Evolutionary conservation across 1,139 yeast species (phyloP), one percentile per base, ranked within the genome.

Genomic region (Yamadazyma sp.): DNA sequence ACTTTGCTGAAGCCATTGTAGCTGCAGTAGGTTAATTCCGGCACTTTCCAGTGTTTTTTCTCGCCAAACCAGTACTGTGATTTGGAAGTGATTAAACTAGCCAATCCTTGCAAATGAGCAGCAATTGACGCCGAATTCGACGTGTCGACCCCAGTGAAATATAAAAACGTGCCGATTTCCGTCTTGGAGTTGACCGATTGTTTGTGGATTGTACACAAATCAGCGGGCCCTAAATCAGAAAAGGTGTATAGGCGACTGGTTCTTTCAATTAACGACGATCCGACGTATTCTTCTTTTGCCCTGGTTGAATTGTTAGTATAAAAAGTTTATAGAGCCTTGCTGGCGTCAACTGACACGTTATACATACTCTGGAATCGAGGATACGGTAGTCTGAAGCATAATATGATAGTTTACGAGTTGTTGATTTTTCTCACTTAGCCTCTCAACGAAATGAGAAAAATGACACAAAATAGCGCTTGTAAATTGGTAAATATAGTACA

Each of bases 161-260:
- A 78, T 33, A 78, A 61, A 50, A 73, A 78, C 4, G 82, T 76
- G 2, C 80, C 79, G 30, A 73, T 55, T 41, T 66, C 76, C 20
- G 67, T 57, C 54, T 65, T 67, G 43, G 74, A 70, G 51, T 57
- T 71, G 46, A 53, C 58, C 34, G 63, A 67, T 46, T 53, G 71
- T 51, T 79, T 76, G 39, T 76, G 76, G 39, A 80, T 66, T 54
- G 86, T 95, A 36, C 95, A 86, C 47, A 92, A 69, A 64, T 92
- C 97, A 6, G 96, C 90, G 0, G 96, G 96, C 0, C 98, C 98
- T 38, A 92, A 61, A 40, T 78, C 83, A 31, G 41, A 46, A 42
- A 71, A 67, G 16, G 70, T 58, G 39, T 66, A 72, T 35, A 78
- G 56, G 39, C 81, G 67, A 28, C 76, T 62, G 1, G 82, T 75